Evolutionary conservation across 2,329 filamentous ascomycete species (phyloP).

Genomic region (Nigrospora sphaerica): DNA sequence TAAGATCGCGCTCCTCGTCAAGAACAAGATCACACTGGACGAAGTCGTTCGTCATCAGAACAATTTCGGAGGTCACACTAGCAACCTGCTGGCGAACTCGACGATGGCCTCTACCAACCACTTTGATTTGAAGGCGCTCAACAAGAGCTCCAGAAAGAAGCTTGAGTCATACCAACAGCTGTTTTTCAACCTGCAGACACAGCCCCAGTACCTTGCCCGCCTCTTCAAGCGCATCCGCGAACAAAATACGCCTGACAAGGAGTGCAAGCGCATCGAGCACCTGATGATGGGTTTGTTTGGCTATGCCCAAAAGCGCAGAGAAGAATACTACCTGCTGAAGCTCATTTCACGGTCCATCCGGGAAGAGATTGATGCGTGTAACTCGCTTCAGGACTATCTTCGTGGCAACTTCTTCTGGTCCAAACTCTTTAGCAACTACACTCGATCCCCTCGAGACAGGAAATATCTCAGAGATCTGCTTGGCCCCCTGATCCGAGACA

Average conservation of each 20-base stretch:
- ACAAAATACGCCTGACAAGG: slow-evolving; percentile 79
- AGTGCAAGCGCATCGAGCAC: slow-evolving; percentile 85
- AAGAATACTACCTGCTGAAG: slow-evolving; percentile 95
- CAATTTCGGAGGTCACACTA: slow-evolving; percentile 86
- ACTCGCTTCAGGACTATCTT: slow-evolving; percentile 73
- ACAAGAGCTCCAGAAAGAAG: slow-evolving; percentile 93
- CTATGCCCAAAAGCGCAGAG: slow-evolving; percentile 91
- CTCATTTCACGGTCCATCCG: slow-evolving; percentile 74
- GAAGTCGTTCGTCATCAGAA: slow-evolving; percentile 96
- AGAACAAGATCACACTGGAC: slow-evolving; percentile 98
- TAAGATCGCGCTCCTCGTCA: slow-evolving; percentile 95
- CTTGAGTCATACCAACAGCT: slow-evolving; percentile 95
- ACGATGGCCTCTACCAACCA: slow-evolving; percentile 84
- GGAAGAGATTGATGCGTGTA: slow-evolving; percentile 74
- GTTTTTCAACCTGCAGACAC: slow-evolving; percentile 95
- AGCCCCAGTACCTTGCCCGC: slow-evolving; percentile 86
- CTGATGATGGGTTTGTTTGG: slow-evolving; percentile 95
- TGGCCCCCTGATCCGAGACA: slow-evolving; percentile 78
- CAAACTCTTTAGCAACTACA: slow-evolving; percentile 79
- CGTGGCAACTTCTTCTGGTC: slow-evolving; percentile 91
- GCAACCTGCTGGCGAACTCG: slow-evolving; percentile 79
- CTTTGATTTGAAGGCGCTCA: slow-evolving; percentile 93
- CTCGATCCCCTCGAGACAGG: slow-evolving; percentile 82
- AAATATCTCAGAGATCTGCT: slow-evolving; percentile 87
- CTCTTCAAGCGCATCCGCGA: slow-evolving; percentile 81